phyloP scores from a whole-genome alignment of 805 yeast species.

The Saccharomycopsis fodiens region DNA sequence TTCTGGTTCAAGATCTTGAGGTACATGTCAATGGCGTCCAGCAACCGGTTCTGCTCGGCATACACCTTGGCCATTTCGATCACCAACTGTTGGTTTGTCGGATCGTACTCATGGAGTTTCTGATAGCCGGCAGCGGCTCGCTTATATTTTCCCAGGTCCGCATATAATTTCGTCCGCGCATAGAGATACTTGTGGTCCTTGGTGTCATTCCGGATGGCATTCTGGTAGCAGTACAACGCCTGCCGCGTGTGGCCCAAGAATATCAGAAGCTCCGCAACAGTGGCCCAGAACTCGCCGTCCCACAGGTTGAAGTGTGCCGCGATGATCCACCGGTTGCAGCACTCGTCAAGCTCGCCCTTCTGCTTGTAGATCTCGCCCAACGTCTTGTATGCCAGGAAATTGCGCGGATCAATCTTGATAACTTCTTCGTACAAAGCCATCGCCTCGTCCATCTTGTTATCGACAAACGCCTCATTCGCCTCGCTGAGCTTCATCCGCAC shows the following conservation, averaged over 20 bases:
- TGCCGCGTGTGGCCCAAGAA: conserved; percentile 65
- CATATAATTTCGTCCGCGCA: conserved; percentile 59
- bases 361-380: conserved; percentile 75
- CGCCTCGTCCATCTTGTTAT: conserved; percentile 52
- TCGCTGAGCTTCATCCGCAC: conserved; percentile 55
- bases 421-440: conserved; percentile 57
- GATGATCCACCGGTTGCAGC: conserved; percentile 74
- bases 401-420: conserved; percentile 67
- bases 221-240: conserved; percentile 70
- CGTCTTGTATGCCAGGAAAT: conserved; percentile 79
- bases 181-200: conserved; percentile 49
- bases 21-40: conserved; percentile 71
- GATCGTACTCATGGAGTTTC: conserved; percentile 46
- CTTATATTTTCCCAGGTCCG: conserved; percentile 56
- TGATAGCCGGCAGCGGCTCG: conserved; percentile 72
- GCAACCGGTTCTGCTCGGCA: conserved; percentile 46
- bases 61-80: conserved; percentile 51
- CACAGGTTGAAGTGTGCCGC: conserved; percentile 73
- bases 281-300: conserved; percentile 73
- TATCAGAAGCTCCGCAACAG: conserved; percentile 60
- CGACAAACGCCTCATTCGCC: conserved; percentile 78
- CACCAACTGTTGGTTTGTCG: conserved; percentile 51
- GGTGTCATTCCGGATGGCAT: conserved; percentile 38
- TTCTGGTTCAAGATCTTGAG: conserved; percentile 56
- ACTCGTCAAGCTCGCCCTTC: conserved; percentile 58